A percentile compares a stretch with the other conserved stretches of the same genome.
phyloP scores from a whole-genome alignment of 202 grass and related monocot genomes.

The Schoenoplectus triqueter region DNA sequence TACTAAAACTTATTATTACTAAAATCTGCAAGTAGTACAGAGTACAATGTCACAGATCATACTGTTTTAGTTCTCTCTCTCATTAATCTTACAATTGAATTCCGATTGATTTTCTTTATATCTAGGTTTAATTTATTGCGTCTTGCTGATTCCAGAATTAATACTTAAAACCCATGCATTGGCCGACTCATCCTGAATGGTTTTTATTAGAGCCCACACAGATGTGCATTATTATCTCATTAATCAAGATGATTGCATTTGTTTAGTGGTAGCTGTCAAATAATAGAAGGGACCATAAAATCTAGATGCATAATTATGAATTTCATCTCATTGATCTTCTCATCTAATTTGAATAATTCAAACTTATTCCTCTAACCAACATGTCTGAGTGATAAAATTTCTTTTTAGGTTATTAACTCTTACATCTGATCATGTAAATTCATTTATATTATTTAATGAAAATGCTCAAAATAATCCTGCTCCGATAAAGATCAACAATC shows the following conservation, averaged over 20 bases:
- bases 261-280: constrained; percentile 13
- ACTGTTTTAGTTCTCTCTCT: neutral
- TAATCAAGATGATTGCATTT: neutral
- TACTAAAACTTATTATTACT: too few species aligned
- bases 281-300: neutral
- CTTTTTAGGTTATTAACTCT: neutral
- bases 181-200: neutral
- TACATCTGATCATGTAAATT: too few species aligned
- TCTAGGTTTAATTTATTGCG: neutral
- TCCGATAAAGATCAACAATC: neutral
- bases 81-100: neutral
- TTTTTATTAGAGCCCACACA: neutral
- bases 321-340: neutral
- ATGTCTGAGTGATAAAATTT: neutral
- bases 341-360: neutral
- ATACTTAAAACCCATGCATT: neutral
- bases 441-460: too few species aligned
- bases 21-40: neutral
- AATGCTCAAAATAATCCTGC: too few species aligned
- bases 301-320: neutral
- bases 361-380: neutral
- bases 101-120: too few species aligned
- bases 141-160: neutral
- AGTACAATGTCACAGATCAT: neutral
- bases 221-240: neutral